phyloP scores from a whole-genome alignment of 305 asterid genomes.

The Fraxinus ornus region DNA sequence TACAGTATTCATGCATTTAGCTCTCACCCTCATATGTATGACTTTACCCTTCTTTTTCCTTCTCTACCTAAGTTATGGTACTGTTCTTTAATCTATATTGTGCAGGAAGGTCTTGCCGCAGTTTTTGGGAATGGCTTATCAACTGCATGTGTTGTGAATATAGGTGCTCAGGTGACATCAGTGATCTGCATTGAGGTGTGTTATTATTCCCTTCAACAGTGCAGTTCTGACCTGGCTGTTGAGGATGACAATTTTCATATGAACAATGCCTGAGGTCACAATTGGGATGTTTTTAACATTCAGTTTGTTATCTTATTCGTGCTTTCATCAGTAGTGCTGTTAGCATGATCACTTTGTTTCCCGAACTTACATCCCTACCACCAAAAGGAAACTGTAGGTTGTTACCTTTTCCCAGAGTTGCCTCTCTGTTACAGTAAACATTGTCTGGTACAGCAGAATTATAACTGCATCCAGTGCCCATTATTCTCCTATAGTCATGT shows the following conservation, averaged over 20 bases:
- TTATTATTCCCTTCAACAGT: constrained; percentile 22
- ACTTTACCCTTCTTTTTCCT: constrained; percentile 9
- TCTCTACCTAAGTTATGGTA: background rate
- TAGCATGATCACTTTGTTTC: background rate
- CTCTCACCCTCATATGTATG: background rate
- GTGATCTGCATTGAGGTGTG: constrained; percentile 87
- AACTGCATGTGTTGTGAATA: constrained; percentile 86
- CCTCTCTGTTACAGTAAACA: background rate
- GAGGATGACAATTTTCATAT: constrained; percentile 15
- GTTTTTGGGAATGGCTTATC: constrained; percentile 92
- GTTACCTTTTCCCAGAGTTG: background rate
- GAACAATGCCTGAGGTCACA: constrained; percentile 6
- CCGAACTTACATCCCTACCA: background rate
- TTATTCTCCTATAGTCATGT: background rate
- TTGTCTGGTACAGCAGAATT: background rate
- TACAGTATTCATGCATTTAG: background rate
- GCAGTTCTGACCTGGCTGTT: constrained; percentile 10
- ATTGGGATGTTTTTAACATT: background rate
- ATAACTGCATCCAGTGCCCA: background rate
- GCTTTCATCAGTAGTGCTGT: constrained; percentile 1
- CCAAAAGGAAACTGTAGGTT: background rate
- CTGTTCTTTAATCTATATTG: constrained; percentile 1
- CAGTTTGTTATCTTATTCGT: background rate
- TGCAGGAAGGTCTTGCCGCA: constrained; percentile 98
- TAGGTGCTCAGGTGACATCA: constrained; percentile 96